phyloP scores from a whole-genome alignment of 2,329 filamentous ascomycete genomes.

The Cordyceps militaris region DNA sequence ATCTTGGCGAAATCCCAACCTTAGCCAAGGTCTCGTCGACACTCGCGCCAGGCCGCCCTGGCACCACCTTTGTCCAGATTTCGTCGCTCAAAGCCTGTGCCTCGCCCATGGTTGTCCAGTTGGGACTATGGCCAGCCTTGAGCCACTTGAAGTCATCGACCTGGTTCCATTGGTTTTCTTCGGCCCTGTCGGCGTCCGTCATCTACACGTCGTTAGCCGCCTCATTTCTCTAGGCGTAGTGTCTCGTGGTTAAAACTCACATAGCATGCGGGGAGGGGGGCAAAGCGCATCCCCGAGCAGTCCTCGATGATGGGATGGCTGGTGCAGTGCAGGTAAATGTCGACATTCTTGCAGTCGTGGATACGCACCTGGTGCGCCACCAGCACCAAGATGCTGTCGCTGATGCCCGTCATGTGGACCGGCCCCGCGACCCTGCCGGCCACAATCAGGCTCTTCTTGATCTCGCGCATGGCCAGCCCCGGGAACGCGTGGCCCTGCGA shows the following conservation, averaged over 20 bases:
- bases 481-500: conserved; percentile 56
- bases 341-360: conserved; percentile 75
- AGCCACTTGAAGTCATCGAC: conserved; percentile 99
- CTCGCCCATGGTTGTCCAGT: conserved; percentile 68
- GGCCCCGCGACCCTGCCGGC: conserved; percentile 74
- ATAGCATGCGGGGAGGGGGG: conserved; percentile 62
- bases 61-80: conserved; percentile 63
- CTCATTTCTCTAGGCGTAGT: neutral
- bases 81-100: conserved; percentile 51
- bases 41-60: conserved; percentile 53
- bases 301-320: conserved; percentile 93
- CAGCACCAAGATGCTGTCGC: conserved; percentile 69
- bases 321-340: conserved; percentile 73
- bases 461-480: conserved; percentile 58
- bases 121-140: conserved; percentile 75
- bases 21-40: conserved; percentile 58
- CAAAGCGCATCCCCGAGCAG: conserved; percentile 71
- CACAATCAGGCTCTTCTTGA: conserved; percentile 65
- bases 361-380: conserved; percentile 84
- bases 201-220: conserved; percentile 15
- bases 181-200: conserved; percentile 23
- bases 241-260: conserved; percentile 41
- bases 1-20: conserved; percentile 32
- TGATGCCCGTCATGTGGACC: conserved; percentile 71
- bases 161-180: conserved; percentile 72